Evolutionary conservation across 129 eudicot species (phyloP).

Genomic region (Cynara cardunculus): DNA sequence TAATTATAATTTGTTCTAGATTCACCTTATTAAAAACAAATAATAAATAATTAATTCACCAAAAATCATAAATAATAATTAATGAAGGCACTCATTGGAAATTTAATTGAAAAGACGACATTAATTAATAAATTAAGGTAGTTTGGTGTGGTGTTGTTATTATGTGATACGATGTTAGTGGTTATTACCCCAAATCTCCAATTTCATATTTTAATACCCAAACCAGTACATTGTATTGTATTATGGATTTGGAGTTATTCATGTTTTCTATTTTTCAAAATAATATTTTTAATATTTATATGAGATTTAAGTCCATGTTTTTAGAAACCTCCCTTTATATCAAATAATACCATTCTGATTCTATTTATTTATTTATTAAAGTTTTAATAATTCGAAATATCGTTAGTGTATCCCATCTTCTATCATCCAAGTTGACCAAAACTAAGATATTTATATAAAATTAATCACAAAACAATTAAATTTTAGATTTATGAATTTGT

Average conservation of each 20-base stretch:
- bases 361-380: background rate
- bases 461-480: background rate
- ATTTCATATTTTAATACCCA: background rate
- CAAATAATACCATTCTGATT: background rate
- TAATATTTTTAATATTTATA: background rate
- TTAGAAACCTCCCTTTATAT: background rate
- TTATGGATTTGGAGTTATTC: background rate
- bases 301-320: background rate
- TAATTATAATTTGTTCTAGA: background rate
- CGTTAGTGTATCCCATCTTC: background rate
- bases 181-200: constrained; percentile 3
- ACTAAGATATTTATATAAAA: background rate
- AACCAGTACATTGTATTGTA: background rate
- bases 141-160: constrained; percentile 1
- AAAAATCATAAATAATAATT: background rate
- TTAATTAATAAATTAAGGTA: background rate
- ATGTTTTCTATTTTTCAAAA: background rate
- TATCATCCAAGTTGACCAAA: background rate
- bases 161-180: background rate
- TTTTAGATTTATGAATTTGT: background rate
- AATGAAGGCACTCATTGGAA: background rate
- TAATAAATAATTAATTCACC: background rate
- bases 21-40: background rate
- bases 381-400: background rate
- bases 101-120: background rate